These are phyloP conservation scores for Patellifolia procumbens DNA, from an alignment of 179 eudicot genomes.

Conservation along the genomic window DNA sequence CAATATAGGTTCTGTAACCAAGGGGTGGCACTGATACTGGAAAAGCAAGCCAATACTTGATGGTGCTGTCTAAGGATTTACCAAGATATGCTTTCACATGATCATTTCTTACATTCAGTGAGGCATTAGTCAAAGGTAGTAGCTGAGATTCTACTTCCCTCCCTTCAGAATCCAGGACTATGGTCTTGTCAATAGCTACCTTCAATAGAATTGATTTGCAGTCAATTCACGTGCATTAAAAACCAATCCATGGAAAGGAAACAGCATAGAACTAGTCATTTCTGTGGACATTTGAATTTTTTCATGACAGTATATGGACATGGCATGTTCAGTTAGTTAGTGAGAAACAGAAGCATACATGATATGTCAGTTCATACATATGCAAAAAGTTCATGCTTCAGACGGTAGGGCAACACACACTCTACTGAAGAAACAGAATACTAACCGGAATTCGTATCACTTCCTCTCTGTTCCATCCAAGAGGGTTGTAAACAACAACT, in stretches of 20 bases:
- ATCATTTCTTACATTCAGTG: slow-evolving; percentile 47
- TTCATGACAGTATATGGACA: background rate
- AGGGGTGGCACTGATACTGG: slow-evolving; percentile 85
- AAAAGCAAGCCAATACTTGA: slow-evolving; percentile 82
- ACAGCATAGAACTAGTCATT: background rate
- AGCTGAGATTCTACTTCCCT: slow-evolving; percentile 77
- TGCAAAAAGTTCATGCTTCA: background rate
- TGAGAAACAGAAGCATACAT: background rate
- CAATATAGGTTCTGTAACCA: slow-evolving; percentile 85
- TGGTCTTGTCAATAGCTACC: slow-evolving; percentile 56
- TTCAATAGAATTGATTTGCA: slow-evolving; percentile 31
- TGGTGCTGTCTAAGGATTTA: slow-evolving; percentile 40
- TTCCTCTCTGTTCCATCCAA: slow-evolving; percentile 93
- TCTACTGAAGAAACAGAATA: slow-evolving; percentile 15
- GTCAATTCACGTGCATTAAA: slow-evolving; percentile 5
- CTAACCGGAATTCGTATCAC: slow-evolving; percentile 85
- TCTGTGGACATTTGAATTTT: background rate
- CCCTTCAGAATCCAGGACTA: slow-evolving; percentile 70
- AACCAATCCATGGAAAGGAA: background rate
- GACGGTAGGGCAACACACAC: background rate
- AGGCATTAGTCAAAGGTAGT: slow-evolving; percentile 64
- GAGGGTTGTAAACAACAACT: slow-evolving; percentile 74
- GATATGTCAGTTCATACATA: background rate
- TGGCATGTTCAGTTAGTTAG: background rate
- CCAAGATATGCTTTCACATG: slow-evolving; percentile 70